Percentiles rank a stretch among this genome's conserved stretches.
Evolutionary conservation across 306 rosid genomes (phyloP).

Genomic region (Acacia confusa): DNA sequence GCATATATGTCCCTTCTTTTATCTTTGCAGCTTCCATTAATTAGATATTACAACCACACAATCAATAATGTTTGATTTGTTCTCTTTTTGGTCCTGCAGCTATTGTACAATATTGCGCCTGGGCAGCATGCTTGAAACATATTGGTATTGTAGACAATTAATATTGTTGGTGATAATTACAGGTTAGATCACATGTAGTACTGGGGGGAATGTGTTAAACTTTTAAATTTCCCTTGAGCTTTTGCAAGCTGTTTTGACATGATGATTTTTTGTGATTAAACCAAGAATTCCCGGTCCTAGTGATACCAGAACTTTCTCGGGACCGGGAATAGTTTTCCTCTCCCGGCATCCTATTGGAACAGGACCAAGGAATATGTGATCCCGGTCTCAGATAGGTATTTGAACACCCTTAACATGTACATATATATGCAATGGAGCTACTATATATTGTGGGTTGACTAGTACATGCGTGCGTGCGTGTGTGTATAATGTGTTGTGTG

Average conservation of each 20-base stretch:
- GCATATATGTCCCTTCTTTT: neutral
- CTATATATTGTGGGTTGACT: conserved; percentile 35
- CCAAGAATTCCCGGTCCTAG: no score
- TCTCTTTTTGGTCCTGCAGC: conserved; percentile 40
- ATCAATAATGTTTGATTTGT: neutral
- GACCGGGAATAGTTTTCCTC: no score
- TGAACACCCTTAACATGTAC: neutral
- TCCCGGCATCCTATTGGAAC: no score
- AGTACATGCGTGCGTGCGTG: neutral
- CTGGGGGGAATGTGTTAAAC: conserved; percentile 56
- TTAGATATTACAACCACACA: neutral
- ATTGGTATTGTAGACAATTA: conserved; percentile 52
- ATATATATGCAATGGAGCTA: conserved; percentile 16
- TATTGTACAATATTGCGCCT: conserved; percentile 90
- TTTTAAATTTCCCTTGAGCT: conserved; percentile 75
- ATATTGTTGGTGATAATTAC: no score
- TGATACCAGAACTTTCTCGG: no score
- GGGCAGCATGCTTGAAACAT: conserved; percentile 60
- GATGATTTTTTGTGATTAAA: no score
- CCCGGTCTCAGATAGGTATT: no score
- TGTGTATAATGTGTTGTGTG: neutral
- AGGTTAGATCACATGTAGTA: conserved; percentile 30
- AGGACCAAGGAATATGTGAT: no score
- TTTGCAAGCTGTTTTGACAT: conserved; percentile 41
- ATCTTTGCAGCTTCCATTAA: neutral